A percentile compares a stretch with the other conserved stretches of the same genome.
phyloP scores from a whole-genome alignment of 805 yeast genomes.

The Monosporozyma yasuniensis region DNA sequence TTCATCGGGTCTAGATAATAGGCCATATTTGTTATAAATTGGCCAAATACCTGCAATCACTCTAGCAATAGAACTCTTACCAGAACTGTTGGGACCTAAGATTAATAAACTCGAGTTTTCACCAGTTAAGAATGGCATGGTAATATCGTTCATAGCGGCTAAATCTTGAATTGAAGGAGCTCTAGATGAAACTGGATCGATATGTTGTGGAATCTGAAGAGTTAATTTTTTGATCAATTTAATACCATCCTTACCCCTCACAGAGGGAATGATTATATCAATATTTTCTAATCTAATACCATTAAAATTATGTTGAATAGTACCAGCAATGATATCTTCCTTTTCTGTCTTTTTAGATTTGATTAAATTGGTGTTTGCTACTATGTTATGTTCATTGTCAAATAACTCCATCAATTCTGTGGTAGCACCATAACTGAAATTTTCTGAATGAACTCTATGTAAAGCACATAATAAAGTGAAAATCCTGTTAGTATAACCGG shows the following conservation, averaged over 20 bases:
- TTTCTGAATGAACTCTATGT: constrained; percentile 67
- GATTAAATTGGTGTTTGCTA: not conserved
- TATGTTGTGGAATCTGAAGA: constrained; percentile 39
- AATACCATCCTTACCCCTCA: constrained; percentile 51
- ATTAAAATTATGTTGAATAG: constrained; percentile 63
- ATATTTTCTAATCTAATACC: constrained; percentile 80
- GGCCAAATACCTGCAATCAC: constrained; percentile 91
- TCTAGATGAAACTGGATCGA: constrained; percentile 20
- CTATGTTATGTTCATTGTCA: not conserved
- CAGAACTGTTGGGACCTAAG: constrained; percentile 82
- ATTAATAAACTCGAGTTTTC: constrained; percentile 63
- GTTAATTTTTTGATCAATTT: constrained; percentile 53
- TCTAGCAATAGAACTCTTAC: constrained; percentile 80
- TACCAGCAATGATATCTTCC: constrained; percentile 58
- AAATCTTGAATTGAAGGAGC: constrained; percentile 33
- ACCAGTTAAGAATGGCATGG: constrained; percentile 24
- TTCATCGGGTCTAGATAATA: constrained; percentile 67
- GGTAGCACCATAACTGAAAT: constrained; percentile 32
- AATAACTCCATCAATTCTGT: not conserved
- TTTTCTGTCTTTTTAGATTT: not conserved
- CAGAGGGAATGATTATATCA: constrained; percentile 71
- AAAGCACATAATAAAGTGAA: constrained; percentile 66
- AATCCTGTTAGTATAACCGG: constrained; percentile 84
- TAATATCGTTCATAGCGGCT: constrained; percentile 12
- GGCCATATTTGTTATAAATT: constrained; percentile 56